Evolutionary conservation across 148 eudicot species (phyloP).

Genomic region (Selenicereus undatus): DNA sequence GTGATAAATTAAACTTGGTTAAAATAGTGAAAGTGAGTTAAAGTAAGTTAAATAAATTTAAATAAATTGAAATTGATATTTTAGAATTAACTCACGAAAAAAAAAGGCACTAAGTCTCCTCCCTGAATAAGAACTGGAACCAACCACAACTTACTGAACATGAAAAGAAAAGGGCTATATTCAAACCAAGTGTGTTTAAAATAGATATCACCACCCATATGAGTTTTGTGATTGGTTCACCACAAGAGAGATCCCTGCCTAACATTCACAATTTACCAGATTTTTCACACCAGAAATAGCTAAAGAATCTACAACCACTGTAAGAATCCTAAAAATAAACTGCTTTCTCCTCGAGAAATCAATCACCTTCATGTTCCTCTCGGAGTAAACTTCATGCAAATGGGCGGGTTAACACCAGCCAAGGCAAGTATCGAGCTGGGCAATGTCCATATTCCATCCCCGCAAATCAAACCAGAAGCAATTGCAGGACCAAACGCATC

Average conservation of each 20-base stretch:
- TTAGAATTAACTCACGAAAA: no score
- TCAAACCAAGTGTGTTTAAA: neutral
- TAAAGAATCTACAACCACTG: slow-evolving; percentile 1
- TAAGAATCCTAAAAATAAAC: neutral
- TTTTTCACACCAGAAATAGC: neutral
- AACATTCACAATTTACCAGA: neutral
- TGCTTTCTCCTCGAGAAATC: neutral
- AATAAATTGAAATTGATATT: no score
- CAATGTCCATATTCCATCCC: slow-evolving; percentile 76
- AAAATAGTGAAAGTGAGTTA: no score
- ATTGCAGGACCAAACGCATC: slow-evolving; percentile 60
- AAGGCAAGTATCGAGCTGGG: slow-evolving; percentile 62
- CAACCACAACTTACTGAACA: neutral
- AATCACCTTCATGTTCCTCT: slow-evolving; percentile 9
- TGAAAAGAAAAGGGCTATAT: neutral
- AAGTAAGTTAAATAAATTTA: no score
- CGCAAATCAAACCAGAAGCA: slow-evolving; percentile 81
- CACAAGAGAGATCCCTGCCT: neutral
- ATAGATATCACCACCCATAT: neutral
- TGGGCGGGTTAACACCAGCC: slow-evolving; percentile 56
- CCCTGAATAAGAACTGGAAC: neutral
- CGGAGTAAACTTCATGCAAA: slow-evolving; percentile 56
- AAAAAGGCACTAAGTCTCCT: no score
- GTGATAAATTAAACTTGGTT: no score
- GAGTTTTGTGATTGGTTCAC: neutral